Conservation (phyloP, 2,329 filamentous ascomycete species). For the Penicillium rolfsii region DNA sequence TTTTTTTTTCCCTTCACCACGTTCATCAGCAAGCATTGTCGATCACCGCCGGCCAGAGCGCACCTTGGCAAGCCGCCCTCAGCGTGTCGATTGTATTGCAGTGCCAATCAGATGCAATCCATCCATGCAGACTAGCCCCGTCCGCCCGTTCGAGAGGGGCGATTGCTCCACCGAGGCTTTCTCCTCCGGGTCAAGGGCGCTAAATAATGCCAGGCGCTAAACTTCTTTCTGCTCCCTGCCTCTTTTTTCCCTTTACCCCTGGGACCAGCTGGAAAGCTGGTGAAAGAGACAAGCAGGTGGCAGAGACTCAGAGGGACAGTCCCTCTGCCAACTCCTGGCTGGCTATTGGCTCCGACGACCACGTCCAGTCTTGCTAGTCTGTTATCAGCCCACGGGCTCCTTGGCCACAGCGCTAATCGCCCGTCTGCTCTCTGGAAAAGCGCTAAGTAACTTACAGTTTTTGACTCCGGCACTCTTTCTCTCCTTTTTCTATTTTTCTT, state of each 20-base stretch:
- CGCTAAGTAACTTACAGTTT: not conserved
- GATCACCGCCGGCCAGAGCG: conserved; percentile 27
- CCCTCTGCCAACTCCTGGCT: not conserved
- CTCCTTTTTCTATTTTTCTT: conserved; percentile 7
- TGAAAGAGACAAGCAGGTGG: not conserved
- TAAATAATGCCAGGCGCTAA: not conserved
- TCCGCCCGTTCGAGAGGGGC: conserved; percentile 10
- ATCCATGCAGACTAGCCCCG: conserved; percentile 11
- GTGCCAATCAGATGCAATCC: conserved; percentile 27
- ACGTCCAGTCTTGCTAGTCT: too few species aligned
- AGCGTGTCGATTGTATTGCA: conserved; percentile 17
- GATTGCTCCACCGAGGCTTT: not conserved
- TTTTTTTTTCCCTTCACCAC: conserved; percentile 5
- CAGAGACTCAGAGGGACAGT: not conserved
- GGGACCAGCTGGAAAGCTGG: not conserved
- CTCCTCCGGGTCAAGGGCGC: not conserved
- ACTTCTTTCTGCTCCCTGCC: not conserved
- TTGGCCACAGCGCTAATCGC: conserved; percentile 1
- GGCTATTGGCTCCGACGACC: not conserved
- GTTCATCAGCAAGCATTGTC: conserved; percentile 21
- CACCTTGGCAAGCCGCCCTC: conserved; percentile 20
- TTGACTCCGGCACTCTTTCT: not conserved
- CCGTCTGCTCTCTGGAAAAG: not conserved
- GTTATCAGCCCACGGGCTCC: not conserved
- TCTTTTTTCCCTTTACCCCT: not conserved